Base-by-base conservation (phyloP, 169 alveolate genomes). In the Besnoitia besnoiti region DNA sequence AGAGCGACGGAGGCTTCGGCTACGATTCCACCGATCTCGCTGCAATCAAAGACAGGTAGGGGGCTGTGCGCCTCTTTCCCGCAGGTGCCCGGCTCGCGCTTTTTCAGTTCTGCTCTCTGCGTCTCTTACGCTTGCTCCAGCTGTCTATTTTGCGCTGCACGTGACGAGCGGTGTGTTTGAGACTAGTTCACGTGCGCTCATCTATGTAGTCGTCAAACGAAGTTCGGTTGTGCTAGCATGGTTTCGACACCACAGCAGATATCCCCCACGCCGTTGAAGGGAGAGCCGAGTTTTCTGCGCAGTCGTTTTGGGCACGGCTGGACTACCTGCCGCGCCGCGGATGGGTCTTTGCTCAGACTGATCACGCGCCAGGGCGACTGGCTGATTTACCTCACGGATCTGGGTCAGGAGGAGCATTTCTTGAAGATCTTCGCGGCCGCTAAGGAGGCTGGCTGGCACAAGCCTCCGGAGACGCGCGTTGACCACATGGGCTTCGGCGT, bases 1-100 rank as follows among this genome's bases (percentile, higher is more conserved):
- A 99, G 94, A 96, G 98, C n/a, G 99, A 99, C 91, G 99, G 99
- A 8, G 99, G 99, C 46, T 99, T 96, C 93, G 99, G 99, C 50
- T 99, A 99, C 94, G 99, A 99, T 94, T 96, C 99, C 59, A 99
- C 99, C 0, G 99, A 99, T 93, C 90, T 99, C 94, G 99, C 99
- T 2, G 99, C 99, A 59, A 95, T 98, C 80, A 95, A 96, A 73
- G 97, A 98, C 79, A 94, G 99, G 93, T 75, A 49, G 16, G 75
- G 50, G 47, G 76, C 51, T 27, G 98, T 75, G n/a, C 21, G 27
- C 4, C 10, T 80, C 55, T 80, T 47, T 37, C 40, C 59, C 21
- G 10, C 21, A 5, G 37, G 40, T n/a, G 42, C 21, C 14, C 10
- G 21, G 35, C n/a, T 2, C 59, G 35, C 40, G 37, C 33, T 44